Evolutionary conservation across 2,329 filamentous ascomycete species (phyloP), one percentile per base, ranked within the genome.

Genomic region (Juglanconis oblonga): DNA sequence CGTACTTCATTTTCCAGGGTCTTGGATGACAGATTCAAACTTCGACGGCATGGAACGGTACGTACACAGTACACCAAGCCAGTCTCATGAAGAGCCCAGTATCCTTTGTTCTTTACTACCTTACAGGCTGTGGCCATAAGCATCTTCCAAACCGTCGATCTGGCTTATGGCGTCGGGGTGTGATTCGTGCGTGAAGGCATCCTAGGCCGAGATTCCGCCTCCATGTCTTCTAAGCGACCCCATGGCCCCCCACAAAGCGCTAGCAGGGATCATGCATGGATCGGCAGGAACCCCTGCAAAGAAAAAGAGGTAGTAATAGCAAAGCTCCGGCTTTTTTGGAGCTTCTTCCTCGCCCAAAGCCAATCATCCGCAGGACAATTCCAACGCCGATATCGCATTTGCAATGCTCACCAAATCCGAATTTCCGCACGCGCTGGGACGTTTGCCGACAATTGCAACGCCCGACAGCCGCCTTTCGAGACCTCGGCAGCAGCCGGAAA

Each of bases 211-310:
- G 24, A 7, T 42, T 24, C 54, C 48, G n/a, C 36, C 17, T 35
- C 5, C 29, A 14, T n/a, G n/a, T 49, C 32, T 32, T 38, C 13
- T 13, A 32, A 17, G 17, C 33, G 45, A 50, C 45, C 54, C 44
- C 45, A 49, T 33, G 17, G 48, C 54, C 54, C 54, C 59, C 59
- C 59, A 57, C 59, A 61, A 57, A 61, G 11, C 13, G 51, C 59
- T 61, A 55, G 59, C 45, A 58, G 29, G 59, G 59, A 53, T 58
- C 40, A 11, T 53, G 55, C 59, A 61, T 58, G 51, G 48, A 14
- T 51, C 13, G 36, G n/a, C 32, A 33, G 40, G 44, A 9, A 51
- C 38, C 59, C 59, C 50, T 58, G 59, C 55, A 47, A 38, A 2
- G 13, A 51, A 52, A 45, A 60, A 48, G 32, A 38, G 29, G 38